These are phyloP conservation scores for Pichia sp. DNA, from an alignment of 1,139 yeast species.

Conservation along the genomic window DNA sequence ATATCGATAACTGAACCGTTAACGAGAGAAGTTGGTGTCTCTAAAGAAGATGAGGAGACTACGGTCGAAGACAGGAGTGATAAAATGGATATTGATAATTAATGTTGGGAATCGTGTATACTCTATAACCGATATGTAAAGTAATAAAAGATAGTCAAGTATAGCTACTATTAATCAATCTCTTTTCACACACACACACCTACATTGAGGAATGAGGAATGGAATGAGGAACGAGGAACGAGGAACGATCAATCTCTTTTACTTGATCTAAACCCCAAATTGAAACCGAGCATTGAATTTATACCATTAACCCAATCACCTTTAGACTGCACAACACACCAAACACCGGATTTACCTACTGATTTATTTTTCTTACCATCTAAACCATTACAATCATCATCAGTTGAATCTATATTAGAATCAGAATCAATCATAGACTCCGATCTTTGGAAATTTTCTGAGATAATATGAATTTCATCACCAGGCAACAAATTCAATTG, in stretches of 20 bases:
- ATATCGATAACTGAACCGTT: background rate
- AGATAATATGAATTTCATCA: constrained; percentile 67
- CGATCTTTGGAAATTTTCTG: constrained; percentile 50
- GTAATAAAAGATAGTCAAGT: too few species aligned
- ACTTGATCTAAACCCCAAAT: constrained; percentile 55
- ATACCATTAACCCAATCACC: constrained; percentile 90
- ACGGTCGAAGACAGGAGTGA: background rate
- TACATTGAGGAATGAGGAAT: too few species aligned
- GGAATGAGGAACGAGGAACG: too few species aligned
- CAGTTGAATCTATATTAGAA: constrained; percentile 38
- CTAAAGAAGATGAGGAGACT: background rate
- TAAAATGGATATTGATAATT: background rate
- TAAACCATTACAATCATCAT: constrained; percentile 15
- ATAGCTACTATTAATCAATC: too few species aligned
- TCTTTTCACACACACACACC: too few species aligned
- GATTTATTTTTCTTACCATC: background rate
- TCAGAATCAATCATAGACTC: too few species aligned
- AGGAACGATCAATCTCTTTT: background rate
- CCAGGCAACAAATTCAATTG: constrained; percentile 64
- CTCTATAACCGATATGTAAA: too few species aligned
- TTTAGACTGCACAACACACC: constrained; percentile 78
- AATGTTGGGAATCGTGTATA: too few species aligned
- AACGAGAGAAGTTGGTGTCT: background rate
- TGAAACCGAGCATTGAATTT: constrained; percentile 82
- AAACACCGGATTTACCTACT: constrained; percentile 51